Conservation (phyloP, 129 eudicot species). For the Tanacetum coccineum region DNA sequence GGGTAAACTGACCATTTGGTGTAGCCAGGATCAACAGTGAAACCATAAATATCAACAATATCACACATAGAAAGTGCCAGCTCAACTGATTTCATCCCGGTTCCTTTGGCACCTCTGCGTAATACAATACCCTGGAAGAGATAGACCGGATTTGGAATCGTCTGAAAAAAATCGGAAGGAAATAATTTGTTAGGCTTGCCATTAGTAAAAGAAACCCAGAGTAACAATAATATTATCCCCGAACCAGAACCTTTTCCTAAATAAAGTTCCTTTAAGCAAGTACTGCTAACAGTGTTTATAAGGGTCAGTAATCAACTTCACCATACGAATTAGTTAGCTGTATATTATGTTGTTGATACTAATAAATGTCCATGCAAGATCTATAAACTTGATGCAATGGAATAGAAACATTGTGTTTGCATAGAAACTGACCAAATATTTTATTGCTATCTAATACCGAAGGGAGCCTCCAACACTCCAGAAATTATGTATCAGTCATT, state of each 20-base stretch:
- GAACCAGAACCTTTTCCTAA: neutral
- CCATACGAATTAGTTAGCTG: neutral
- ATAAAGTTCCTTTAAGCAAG: neutral
- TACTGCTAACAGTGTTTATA: neutral
- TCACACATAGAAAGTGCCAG: constrained; percentile 99
- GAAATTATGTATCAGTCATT: no score
- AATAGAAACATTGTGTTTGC: no score
- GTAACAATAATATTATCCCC: neutral
- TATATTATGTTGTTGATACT: neutral
- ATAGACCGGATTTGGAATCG: constrained; percentile 86
- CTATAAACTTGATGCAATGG: no score
- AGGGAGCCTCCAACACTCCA: no score
- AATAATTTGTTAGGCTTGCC: constrained; percentile 22
- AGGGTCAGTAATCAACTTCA: neutral
- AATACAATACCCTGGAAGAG: constrained; percentile 96
- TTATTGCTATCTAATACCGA: no score
- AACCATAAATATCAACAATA: constrained; percentile 89
- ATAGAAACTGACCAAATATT: no score
- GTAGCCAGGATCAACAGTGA: constrained; percentile 98
- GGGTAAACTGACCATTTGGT: constrained; percentile 73
- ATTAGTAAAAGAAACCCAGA: constrained; percentile 8
- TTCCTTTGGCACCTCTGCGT: constrained; percentile 99
- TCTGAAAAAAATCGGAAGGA: constrained; percentile 44
- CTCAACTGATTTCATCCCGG: constrained; percentile 98
- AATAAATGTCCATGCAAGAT: no score